These are phyloP conservation scores for Striga asiatica DNA, from an alignment of 257 asterid species.

Conservation along the genomic window DNA sequence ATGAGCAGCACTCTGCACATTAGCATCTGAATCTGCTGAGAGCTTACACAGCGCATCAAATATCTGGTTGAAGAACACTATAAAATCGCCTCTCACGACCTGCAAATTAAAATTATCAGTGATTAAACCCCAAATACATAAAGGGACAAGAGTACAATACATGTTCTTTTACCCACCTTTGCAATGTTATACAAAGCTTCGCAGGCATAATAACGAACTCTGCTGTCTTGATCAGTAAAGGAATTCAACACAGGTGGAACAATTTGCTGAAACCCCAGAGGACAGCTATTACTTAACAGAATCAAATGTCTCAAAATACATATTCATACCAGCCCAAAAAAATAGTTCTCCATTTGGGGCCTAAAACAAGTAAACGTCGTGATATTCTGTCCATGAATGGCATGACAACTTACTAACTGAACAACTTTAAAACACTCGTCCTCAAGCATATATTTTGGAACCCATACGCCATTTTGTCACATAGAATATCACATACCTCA, in stretches of 20 bases:
- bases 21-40: constrained; percentile 95
- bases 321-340: background rate
- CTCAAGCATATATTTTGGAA: background rate
- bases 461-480: background rate
- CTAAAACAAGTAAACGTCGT: background rate
- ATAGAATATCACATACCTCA: background rate
- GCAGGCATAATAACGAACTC: constrained; percentile 98
- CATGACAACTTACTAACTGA: background rate
- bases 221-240: constrained; percentile 90
- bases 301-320: background rate
- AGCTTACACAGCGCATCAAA: constrained; percentile 96
- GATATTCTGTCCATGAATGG: background rate
- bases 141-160: background rate
- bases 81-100: constrained; percentile 99
- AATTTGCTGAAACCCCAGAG: constrained; percentile 57
- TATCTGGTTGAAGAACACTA: constrained; percentile 91
- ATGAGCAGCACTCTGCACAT: constrained; percentile 99
- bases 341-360: background rate
- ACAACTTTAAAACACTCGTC: background rate
- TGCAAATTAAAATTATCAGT: constrained; percentile 33
- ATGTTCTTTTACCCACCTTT: constrained; percentile 45
- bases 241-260: constrained; percentile 94
- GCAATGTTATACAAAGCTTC: constrained; percentile 98
- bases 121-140: constrained; percentile 19
- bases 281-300: background rate